These are phyloP conservation scores for Cladosporium sp. DNA, from an alignment of 2,329 filamentous ascomycete genomes.

Conservation along the genomic window DNA sequence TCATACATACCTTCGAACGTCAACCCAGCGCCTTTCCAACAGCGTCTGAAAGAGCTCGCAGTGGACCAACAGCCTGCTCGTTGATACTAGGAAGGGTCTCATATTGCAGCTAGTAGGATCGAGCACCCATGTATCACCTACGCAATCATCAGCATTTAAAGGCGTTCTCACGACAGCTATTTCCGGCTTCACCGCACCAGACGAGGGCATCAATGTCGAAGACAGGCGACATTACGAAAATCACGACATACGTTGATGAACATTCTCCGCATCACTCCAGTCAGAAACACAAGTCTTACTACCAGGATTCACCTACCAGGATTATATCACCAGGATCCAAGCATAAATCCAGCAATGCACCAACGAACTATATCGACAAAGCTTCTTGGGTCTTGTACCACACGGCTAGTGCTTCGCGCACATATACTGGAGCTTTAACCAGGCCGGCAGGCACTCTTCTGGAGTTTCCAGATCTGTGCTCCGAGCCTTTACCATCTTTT, in stretches of 20 bases:
- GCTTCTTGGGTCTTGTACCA: no score
- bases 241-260: slow-evolving; percentile 8
- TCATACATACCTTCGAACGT: slow-evolving; percentile 27
- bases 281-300: neutral
- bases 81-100: neutral
- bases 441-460: no score
- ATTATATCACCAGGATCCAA: neutral
- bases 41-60: slow-evolving; percentile 28
- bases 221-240: slow-evolving; percentile 8
- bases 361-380: no score
- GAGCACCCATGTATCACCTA: neutral
- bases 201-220: neutral
- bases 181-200: neutral
- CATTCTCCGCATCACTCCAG: slow-evolving; percentile 2
- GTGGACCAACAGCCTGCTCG: neutral
- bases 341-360: neutral
- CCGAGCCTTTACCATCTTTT: neutral
- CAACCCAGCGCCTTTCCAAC: slow-evolving; percentile 29
- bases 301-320: neutral
- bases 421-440: neutral
- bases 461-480: neutral
- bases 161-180: neutral
- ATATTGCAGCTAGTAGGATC: neutral
- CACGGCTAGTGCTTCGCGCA: neutral
- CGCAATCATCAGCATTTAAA: slow-evolving; percentile 1